A percentile compares a stretch with the other conserved stretches of the same genome.
Conservation (phyloP, 2,329 filamentous ascomycete species). For the Endothia cerciana region DNA sequence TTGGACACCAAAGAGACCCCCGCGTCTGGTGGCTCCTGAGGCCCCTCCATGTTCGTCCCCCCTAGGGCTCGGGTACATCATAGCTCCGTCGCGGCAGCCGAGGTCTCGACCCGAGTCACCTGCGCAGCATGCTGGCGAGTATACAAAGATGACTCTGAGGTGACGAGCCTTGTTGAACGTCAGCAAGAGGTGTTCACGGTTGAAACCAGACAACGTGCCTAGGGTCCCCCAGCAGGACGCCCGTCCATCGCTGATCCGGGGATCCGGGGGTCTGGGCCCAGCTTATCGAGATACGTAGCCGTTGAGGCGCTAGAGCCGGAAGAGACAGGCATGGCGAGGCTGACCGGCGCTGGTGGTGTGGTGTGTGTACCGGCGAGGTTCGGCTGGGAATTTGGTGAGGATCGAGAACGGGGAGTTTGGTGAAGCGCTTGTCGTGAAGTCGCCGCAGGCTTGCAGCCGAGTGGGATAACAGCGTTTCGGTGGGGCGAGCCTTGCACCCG, state of each 20-base stretch:
- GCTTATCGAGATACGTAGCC: constrained; percentile 30
- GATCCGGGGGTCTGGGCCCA: neutral
- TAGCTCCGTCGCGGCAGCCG: constrained; percentile 15
- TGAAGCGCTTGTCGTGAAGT: constrained; percentile 11
- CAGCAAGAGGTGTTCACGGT: neutral
- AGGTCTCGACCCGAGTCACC: constrained; percentile 12
- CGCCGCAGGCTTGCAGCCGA: constrained; percentile 1
- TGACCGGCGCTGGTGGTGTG: neutral
- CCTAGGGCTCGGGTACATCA: neutral
- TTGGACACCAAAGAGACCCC: neutral
- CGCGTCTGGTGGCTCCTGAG: neutral
- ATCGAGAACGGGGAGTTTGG: neutral
- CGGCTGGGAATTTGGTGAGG: constrained; percentile 3
- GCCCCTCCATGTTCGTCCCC: neutral
- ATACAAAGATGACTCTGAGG: constrained; percentile 11
- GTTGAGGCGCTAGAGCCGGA: constrained; percentile 15
- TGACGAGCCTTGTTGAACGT: constrained; percentile 6
- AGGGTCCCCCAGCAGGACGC: neutral
- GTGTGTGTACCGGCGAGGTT: neutral
- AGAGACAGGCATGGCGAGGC: constrained; percentile 5
- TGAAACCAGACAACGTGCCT: neutral
- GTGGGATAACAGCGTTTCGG: constrained; percentile 12
- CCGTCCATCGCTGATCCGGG: constrained; percentile 9
- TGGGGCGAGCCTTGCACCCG: constrained; percentile 12
- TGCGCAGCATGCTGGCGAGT: neutral